Conservation (phyloP, 2,329 filamentous ascomycete species). For the Pseudopyricularia javanii region DNA sequence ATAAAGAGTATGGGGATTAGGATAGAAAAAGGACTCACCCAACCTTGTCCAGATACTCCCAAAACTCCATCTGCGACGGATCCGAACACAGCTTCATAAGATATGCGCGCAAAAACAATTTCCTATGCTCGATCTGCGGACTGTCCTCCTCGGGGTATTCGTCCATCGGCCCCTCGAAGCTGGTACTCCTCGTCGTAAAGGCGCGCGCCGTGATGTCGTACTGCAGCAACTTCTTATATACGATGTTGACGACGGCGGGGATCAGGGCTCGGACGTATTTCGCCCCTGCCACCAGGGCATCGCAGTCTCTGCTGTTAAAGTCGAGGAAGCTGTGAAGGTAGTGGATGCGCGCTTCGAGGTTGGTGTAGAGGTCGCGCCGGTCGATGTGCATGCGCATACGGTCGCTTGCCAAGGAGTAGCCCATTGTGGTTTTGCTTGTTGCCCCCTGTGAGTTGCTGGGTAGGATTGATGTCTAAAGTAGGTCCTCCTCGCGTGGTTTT, state of each 20-base stretch:
- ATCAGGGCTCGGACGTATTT: conserved; percentile 77
- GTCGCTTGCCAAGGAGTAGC: conserved; percentile 11
- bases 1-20: background rate
- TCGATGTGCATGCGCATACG: conserved; percentile 43
- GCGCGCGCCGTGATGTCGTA: conserved; percentile 75
- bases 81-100: conserved; percentile 64
- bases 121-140: conserved; percentile 64
- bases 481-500: too few relatives aligned
- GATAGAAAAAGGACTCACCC: conserved; percentile 34
- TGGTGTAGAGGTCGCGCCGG: conserved; percentile 59
- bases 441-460: background rate
- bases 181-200: conserved; percentile 51
- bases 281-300: conserved; percentile 53
- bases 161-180: conserved; percentile 56
- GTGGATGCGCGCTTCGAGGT: conserved; percentile 54
- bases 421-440: background rate
- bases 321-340: conserved; percentile 65
- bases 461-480: background rate
- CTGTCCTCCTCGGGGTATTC: conserved; percentile 52
- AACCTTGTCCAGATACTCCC: conserved; percentile 76
- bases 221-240: conserved; percentile 69
- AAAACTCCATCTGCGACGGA: conserved; percentile 64
- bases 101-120: conserved; percentile 69
- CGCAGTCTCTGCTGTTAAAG: conserved; percentile 60
- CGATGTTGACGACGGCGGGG: conserved; percentile 66